Evolutionary conservation across 495 filamentous ascomycete genomes (phyloP).

Genomic region (Hypoxylon fuscum): DNA sequence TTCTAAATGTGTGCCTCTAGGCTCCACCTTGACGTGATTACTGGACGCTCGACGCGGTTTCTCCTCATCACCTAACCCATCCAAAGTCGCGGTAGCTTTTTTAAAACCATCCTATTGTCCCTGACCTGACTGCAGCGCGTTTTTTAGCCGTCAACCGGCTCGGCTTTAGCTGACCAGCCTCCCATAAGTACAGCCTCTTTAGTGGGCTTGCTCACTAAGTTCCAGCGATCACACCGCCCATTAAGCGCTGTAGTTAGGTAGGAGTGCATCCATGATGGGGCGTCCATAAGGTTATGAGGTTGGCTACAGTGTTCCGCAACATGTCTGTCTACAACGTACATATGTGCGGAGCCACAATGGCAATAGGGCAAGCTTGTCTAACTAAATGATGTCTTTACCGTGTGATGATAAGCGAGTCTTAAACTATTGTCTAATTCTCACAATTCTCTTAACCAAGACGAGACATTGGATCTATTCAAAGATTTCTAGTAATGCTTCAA

Average conservation of each 20-base stretch:
- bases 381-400: not conserved
- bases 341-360: not conserved
- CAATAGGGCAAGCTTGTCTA: not conserved
- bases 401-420: no score
- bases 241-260: not conserved
- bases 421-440: no score
- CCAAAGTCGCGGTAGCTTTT: slow-evolving; percentile 22
- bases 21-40: slow-evolving; percentile 28
- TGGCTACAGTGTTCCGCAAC: not conserved
- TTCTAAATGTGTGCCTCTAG: slow-evolving; percentile 9
- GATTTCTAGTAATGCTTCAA: no score
- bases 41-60: slow-evolving; percentile 28
- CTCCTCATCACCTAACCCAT: slow-evolving; percentile 27
- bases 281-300: no score
- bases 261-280: not conserved
- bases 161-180: slow-evolving; percentile 15
- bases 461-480: no score
- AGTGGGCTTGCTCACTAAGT: slow-evolving; percentile 5
- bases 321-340: not conserved
- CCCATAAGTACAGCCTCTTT: slow-evolving; percentile 11
- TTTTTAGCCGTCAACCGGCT: slow-evolving; percentile 13
- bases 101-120: not conserved
- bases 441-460: no score
- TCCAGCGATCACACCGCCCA: slow-evolving; percentile 8
- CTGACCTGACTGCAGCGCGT: slow-evolving; percentile 18